Conservation (phyloP, 2,329 filamentous ascomycete species). For the Akanthomyces muscarius region DNA sequence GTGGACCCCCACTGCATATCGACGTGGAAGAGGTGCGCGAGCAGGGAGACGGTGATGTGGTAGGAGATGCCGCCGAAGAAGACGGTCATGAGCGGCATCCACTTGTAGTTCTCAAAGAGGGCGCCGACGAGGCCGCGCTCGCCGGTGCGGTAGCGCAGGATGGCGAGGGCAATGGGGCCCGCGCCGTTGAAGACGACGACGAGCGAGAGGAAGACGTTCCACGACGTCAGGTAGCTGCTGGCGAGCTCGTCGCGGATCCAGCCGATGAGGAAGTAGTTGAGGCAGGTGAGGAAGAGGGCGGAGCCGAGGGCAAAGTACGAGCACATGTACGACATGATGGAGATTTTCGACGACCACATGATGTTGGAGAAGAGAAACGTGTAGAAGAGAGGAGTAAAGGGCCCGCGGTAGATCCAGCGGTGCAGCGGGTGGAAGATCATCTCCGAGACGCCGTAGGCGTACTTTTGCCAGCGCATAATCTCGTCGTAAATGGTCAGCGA, state of each 20-base stretch:
- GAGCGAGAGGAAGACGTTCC: slow-evolving; percentile 59
- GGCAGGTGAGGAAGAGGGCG: slow-evolving; percentile 60
- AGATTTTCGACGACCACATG: slow-evolving; percentile 62
- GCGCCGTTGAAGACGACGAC: slow-evolving; percentile 61
- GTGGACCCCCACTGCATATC: slow-evolving; percentile 52
- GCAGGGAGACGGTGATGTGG: slow-evolving; percentile 39
- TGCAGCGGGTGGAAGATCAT: slow-evolving; percentile 65
- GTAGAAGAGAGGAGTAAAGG: slow-evolving; percentile 62
- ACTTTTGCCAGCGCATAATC: slow-evolving; percentile 68
- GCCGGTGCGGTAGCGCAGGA: slow-evolving; percentile 58
- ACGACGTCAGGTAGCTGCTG: slow-evolving; percentile 64
- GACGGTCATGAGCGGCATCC: slow-evolving; percentile 51
- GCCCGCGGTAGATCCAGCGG: slow-evolving; percentile 57
- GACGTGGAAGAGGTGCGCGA: slow-evolving; percentile 41
- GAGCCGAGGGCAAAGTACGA: slow-evolving; percentile 70
- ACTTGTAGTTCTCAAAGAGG: slow-evolving; percentile 49
- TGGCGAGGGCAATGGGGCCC: slow-evolving; percentile 57
- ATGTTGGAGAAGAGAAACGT: slow-evolving; percentile 59
- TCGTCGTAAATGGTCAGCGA: slow-evolving; percentile 71
- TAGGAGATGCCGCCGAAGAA: slow-evolving; percentile 43
- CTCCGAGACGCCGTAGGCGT: slow-evolving; percentile 68
- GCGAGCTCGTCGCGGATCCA: slow-evolving; percentile 66
- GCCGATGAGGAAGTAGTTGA: slow-evolving; percentile 69
- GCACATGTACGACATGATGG: slow-evolving; percentile 66
- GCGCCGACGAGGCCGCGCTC: slow-evolving; percentile 47